Evolutionary conservation across 371 early-diverging fungal genomes (phyloP), one percentile per base, ranked within the genome.

Genomic region (Lichtheimia ornata): DNA sequence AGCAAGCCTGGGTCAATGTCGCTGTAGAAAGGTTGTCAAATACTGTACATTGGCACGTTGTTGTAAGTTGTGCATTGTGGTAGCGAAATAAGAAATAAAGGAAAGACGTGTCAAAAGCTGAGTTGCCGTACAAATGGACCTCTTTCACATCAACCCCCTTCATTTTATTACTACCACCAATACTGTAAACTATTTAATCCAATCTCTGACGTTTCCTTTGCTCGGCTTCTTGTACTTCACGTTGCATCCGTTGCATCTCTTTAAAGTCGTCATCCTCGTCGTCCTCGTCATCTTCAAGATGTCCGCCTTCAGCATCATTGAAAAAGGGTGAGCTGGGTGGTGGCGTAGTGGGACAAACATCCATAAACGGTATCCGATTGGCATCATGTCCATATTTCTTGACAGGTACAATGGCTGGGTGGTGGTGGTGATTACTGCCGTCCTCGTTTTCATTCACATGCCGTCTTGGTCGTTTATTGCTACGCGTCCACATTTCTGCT

Each of bases 1-100:
- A 57, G 43, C 13, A n/a, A 25, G 7, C 22, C 22, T 18, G 54
- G 0, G 2, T 5, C 2, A 47, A n/a, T 22, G 17, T 13, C 27
- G 25, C 27, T 24, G 15, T 17, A 22, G 42, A 44, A 9, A n/a
- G 13, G 24, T 49, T 30, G 22, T 14, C n/a, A 53, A 27, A 14
- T 30, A 42, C 45, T 2, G 53, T 72, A 76, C 85, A 72, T 86
- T 91, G 50, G 76, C 78, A 45, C 91, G 83, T 63, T 83, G 81
- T 56, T 77, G 75, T 41, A 85, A 62, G 63, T 75, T 82, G 69
- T 83, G 78, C 89, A 88, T 88, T 50, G 43, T 6, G 18, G 14
- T 18, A 7, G 11, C 3, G 27, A n/a, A n/a, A 45, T 11, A 35
- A 53, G 28, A 50, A 50, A 30, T 40, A n/a, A 54, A 61, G 47